Evolutionary conservation across 345 rosid species (phyloP).

Genomic region (Arabidopsis thaliana): TAIR10.1 NC_003076.8:23610001-23610500

Average conservation of each 20-base stretch:
- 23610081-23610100: slow-evolving; percentile 3
- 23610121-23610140: slow-evolving; percentile 35
- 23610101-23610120: not conserved
- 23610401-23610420: not conserved
- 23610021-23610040: slow-evolving; percentile 79
- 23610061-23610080: slow-evolving; percentile 91
- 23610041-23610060: slow-evolving; percentile 86
- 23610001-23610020: slow-evolving; percentile 65
- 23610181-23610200: slow-evolving; percentile 74
- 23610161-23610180: slow-evolving; percentile 66
- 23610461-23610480: not conserved
- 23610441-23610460: slow-evolving; percentile 16
- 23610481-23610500: slow-evolving; percentile 23
- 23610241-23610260: slow-evolving; percentile 7
- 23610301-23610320: slow-evolving; percentile 11
- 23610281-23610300: slow-evolving; percentile 12
- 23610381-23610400: slow-evolving; percentile 12
- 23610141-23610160: slow-evolving; percentile 70
- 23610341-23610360: slow-evolving; percentile 7
- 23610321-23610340: slow-evolving; percentile 6
- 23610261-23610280: slow-evolving; percentile 3
- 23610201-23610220: slow-evolving; percentile 64
- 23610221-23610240: slow-evolving; percentile 92
- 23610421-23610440: slow-evolving; percentile 11
- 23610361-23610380: slow-evolving; percentile 16